Conservation (phyloP, 805 yeast species). For the Lachancea quebecensis region DNA sequence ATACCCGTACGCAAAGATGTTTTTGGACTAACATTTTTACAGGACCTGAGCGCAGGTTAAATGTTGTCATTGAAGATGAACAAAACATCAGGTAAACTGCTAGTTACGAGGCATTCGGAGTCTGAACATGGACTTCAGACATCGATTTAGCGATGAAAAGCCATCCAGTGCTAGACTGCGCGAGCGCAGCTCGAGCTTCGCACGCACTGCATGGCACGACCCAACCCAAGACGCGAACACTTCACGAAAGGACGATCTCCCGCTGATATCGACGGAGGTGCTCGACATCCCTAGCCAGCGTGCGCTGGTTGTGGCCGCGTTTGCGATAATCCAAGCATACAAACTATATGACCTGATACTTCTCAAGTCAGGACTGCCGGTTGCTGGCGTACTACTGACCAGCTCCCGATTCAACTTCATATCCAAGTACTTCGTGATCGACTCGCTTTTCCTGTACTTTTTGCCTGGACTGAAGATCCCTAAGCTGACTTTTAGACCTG, state of each 20-base stretch:
- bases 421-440: conserved; percentile 65
- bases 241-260: conserved; percentile 10
- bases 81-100: not conserved
- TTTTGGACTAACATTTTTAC: no score
- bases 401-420: conserved; percentile 52
- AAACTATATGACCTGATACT: conserved; percentile 67
- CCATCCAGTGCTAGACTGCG: conserved; percentile 1
- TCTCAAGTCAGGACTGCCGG: conserved; percentile 41
- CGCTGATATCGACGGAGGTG: conserved; percentile 57
- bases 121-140: conserved; percentile 2
- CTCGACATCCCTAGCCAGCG: conserved; percentile 77
- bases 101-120: not conserved
- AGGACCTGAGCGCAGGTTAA: no score
- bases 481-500: conserved; percentile 56
- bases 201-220: not conserved
- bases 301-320: conserved; percentile 54
- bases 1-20: no score
- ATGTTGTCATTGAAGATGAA: no score
- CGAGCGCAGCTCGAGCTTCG: not conserved
- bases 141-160: conserved; percentile 3
- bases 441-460: conserved; percentile 61
- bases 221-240: not conserved
- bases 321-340: conserved; percentile 75
- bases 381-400: conserved; percentile 32
- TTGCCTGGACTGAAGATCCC: conserved; percentile 74